Conservation (phyloP, 805 yeast genomes). For the Saccharomycopsis sp. region DNA sequence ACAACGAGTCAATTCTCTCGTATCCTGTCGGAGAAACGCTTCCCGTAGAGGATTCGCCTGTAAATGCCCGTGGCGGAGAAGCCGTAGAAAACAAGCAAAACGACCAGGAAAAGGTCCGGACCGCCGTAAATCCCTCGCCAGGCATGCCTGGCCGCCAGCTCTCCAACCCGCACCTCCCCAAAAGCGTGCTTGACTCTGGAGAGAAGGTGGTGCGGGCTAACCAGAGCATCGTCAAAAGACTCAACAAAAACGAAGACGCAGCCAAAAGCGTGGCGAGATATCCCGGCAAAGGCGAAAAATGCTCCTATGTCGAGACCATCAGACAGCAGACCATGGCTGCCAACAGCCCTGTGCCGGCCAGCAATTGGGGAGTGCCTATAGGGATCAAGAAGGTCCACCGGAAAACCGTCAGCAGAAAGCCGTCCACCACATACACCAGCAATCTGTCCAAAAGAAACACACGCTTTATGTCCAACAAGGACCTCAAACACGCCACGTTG, state of each 20-base stretch:
- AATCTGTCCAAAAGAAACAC: neutral
- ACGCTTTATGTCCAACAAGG: conserved; percentile 4
- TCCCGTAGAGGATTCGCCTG: neutral
- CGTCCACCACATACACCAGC: neutral
- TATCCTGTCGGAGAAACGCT: neutral
- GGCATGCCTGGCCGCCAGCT: conserved; percentile 3
- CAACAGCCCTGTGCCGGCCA: conserved; percentile 3
- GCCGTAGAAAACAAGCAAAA: neutral
- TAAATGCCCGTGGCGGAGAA: neutral
- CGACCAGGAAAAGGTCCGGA: neutral
- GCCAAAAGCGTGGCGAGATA: neutral
- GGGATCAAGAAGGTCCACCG: conserved; percentile 15
- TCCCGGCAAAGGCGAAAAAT: conserved; percentile 14
- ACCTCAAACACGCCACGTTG: conserved; percentile 18
- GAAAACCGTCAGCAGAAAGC: conserved; percentile 6
- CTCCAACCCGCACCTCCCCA: conserved; percentile 18
- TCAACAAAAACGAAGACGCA: neutral
- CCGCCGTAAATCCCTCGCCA: neutral
- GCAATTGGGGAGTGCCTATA: conserved; percentile 19
- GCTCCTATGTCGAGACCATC: conserved; percentile 15
- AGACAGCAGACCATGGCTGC: conserved; percentile 14
- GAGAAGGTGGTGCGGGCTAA: conserved; percentile 3
- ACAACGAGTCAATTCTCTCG: neutral
- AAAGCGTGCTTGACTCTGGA: conserved; percentile 8
- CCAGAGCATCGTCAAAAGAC: neutral